Conservation (phyloP, 116 monocot species). For the Iris pallida region DNA sequence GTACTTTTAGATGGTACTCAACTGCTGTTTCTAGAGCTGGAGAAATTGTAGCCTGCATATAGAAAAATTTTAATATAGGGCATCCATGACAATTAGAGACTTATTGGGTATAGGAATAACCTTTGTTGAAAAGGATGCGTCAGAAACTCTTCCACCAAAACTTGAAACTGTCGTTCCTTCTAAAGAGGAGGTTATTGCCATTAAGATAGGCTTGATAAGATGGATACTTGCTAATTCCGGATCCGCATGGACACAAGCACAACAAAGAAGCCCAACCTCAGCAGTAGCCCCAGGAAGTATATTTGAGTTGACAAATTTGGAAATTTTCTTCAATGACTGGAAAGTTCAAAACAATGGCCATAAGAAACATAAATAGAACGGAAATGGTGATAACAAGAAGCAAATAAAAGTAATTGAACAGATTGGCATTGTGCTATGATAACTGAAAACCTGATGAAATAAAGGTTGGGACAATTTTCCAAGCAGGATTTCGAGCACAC, state of each 20-base stretch:
- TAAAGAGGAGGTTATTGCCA: constrained; percentile 54
- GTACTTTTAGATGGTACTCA: constrained; percentile 74
- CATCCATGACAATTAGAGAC: background rate
- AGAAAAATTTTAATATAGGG: constrained; percentile 9
- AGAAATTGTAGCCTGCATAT: constrained; percentile 68
- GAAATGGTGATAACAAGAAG: background rate
- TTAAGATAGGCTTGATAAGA: constrained; percentile 75
- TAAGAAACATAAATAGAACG: background rate
- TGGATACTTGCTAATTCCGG: constrained; percentile 61
- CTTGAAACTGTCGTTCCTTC: constrained; percentile 62
- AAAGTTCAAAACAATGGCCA: background rate
- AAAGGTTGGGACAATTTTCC: constrained; percentile 81
- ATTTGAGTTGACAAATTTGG: constrained; percentile 86
- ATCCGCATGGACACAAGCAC: constrained; percentile 85
- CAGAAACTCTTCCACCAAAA: constrained; percentile 43
- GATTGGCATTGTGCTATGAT: background rate
- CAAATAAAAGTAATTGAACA: constrained; percentile 5
- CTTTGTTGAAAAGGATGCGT: constrained; percentile 49
- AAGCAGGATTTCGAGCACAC: constrained; percentile 84
- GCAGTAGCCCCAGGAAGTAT: constrained; percentile 90
- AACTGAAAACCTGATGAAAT: constrained; percentile 58
- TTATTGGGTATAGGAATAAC: constrained; percentile 23
- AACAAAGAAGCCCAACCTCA: constrained; percentile 95
- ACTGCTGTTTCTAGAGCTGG: constrained; percentile 80
- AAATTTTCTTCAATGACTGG: constrained; percentile 78